A percentile compares a stretch with the other conserved stretches of the same genome.
Conservation (phyloP, 2,329 filamentous ascomycete genomes). For the Bisporella sp. region DNA sequence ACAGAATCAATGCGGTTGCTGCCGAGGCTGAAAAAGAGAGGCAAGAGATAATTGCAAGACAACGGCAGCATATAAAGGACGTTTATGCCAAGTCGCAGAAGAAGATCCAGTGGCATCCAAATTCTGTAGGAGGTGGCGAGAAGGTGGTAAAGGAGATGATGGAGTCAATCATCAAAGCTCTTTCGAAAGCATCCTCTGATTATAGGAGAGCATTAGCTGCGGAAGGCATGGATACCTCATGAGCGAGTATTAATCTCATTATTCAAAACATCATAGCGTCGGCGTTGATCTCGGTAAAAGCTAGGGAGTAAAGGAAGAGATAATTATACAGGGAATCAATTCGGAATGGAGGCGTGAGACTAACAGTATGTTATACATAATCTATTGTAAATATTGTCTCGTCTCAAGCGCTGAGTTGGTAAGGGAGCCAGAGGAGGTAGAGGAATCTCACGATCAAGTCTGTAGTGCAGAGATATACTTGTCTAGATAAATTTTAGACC, state of each 20-base stretch:
- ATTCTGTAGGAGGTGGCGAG: slow-evolving; percentile 65
- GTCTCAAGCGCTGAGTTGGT: no score
- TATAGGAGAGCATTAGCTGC: slow-evolving; percentile 68
- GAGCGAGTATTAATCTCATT: not conserved
- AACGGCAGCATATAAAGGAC: slow-evolving; percentile 64
- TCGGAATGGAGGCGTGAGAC: no score
- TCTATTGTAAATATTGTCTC: no score
- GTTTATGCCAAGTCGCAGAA: slow-evolving; percentile 67
- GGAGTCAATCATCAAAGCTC: slow-evolving; percentile 62
- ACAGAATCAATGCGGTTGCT: slow-evolving; percentile 74
- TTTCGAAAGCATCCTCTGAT: slow-evolving; percentile 62
- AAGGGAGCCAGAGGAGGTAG: no score
- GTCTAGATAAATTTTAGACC: no score
- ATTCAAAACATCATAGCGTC: slow-evolving; percentile 18
- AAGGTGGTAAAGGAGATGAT: slow-evolving; percentile 72
- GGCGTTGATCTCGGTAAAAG: slow-evolving; percentile 13
- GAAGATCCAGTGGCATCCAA: slow-evolving; percentile 62
- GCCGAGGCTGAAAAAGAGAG: slow-evolving; percentile 72
- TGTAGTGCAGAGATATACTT: no score
- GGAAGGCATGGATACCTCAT: slow-evolving; percentile 31
- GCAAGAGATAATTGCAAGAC: slow-evolving; percentile 54
- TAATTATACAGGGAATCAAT: no score
- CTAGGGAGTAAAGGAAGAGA: no score
- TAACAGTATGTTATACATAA: no score
- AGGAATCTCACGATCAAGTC: no score